Evolutionary conservation across 2,329 filamentous ascomycete species (phyloP).

Genomic region (Stagonosporopsis chrysanthemi): DNA sequence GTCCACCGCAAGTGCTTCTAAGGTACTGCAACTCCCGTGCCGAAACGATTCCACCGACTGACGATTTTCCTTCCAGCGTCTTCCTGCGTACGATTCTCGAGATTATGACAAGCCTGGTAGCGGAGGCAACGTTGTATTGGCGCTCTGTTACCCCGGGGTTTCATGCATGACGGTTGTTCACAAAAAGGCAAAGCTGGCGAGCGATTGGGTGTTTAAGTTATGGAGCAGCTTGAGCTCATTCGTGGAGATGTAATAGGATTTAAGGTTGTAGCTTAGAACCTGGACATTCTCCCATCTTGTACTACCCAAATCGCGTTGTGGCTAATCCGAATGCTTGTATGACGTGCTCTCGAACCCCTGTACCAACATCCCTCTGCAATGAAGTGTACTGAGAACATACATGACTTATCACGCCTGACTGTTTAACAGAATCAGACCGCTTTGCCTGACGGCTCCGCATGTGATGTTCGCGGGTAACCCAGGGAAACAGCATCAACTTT

Average conservation of each 20-base stretch:
- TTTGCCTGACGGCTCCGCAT: not conserved
- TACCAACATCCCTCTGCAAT: not conserved
- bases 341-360: slow-evolving; percentile 6
- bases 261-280: slow-evolving; percentile 52
- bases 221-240: slow-evolving; percentile 47
- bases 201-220: slow-evolving; percentile 48
- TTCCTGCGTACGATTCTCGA: slow-evolving; percentile 46
- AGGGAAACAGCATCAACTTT: not conserved
- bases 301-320: slow-evolving; percentile 7
- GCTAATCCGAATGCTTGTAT: slow-evolving; percentile 6
- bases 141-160: slow-evolving; percentile 46
- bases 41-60: slow-evolving; percentile 25
- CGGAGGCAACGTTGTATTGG: slow-evolving; percentile 47
- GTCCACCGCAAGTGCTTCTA: slow-evolving; percentile 99
- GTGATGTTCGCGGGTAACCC: not conserved
- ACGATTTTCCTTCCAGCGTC: slow-evolving; percentile 39
- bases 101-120: slow-evolving; percentile 49
- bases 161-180: slow-evolving; percentile 48
- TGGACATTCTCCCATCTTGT: slow-evolving; percentile 43
- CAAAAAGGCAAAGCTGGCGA: slow-evolving; percentile 50
- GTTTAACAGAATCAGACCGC: not conserved
- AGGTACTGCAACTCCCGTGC: slow-evolving; percentile 61
- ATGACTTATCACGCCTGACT: not conserved
- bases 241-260: slow-evolving; percentile 43
- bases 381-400: not conserved